phyloP scores from a whole-genome alignment of 306 rosid genomes.

The Vicia faba region DNA sequence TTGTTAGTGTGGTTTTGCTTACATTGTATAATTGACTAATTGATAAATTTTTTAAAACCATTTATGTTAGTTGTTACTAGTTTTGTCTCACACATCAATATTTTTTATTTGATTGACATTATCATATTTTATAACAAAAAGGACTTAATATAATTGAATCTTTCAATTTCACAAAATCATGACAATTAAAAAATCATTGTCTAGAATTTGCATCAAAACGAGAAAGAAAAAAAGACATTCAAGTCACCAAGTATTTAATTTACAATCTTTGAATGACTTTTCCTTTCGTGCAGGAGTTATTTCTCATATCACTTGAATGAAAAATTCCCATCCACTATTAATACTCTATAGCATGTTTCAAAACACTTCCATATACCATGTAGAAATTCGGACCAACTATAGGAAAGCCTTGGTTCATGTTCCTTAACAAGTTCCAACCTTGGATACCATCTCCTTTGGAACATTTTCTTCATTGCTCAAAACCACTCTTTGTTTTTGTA shows the following conservation, averaged over 20 bases:
- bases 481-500: conserved; percentile 59
- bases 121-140: no score
- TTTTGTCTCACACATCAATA: no score
- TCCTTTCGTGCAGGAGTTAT: no score
- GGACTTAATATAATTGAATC: no score
- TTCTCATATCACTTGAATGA: conserved; percentile 8
- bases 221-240: conserved; percentile 11
- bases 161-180: no score
- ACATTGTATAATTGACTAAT: no score
- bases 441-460: conserved; percentile 47
- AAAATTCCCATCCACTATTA: conserved; percentile 35
- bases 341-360: conserved; percentile 13
- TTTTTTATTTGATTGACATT: no score
- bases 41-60: no score
- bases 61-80: no score
- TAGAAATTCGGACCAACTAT: conserved; percentile 13
- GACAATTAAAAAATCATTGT: no score
- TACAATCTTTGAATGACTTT: no score
- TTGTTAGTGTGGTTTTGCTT: no score
- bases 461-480: conserved; percentile 47
- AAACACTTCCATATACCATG: conserved; percentile 27
- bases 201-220: conserved; percentile 12
- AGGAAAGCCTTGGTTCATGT: conserved; percentile 11
- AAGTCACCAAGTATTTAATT: not conserved
- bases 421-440: conserved; percentile 53